Conservation (phyloP, 1,284 basidiomycete genomes). For the Lignosus rhinocerotis region DNA sequence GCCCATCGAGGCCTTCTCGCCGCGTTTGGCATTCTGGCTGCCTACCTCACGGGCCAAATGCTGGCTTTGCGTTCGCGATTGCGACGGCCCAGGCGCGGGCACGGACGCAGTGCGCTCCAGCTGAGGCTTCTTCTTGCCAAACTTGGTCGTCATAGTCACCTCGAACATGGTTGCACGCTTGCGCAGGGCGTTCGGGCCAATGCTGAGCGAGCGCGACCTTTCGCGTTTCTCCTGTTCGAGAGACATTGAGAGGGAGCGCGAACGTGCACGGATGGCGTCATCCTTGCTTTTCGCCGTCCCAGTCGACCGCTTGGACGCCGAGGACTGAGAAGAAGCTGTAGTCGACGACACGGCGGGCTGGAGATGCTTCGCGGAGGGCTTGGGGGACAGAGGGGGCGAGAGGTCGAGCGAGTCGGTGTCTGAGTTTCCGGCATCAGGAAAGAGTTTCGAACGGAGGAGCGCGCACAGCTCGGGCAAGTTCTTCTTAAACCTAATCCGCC, state of each 20-base stretch:
- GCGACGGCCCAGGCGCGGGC: slow-evolving; percentile 5
- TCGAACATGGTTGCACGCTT: slow-evolving; percentile 59
- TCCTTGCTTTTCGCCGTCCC: slow-evolving; percentile 26
- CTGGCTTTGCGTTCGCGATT: slow-evolving; percentile 27
- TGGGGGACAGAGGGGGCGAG: slow-evolving; percentile 28
- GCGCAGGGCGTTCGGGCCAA: slow-evolving; percentile 37
- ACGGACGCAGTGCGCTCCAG: slow-evolving; percentile 23
- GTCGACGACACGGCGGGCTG: slow-evolving; percentile 9
- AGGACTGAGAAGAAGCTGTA: neutral
- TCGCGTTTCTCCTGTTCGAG: slow-evolving; percentile 50
- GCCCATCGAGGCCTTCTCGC: slow-evolving; percentile 30
- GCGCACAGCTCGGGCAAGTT: slow-evolving; percentile 54
- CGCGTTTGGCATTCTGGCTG: slow-evolving; percentile 7
- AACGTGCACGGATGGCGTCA: slow-evolving; percentile 41
- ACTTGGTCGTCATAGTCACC: slow-evolving; percentile 71
- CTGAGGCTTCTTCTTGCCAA: slow-evolving; percentile 42
- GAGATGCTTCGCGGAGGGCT: slow-evolving; percentile 21
- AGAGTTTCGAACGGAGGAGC: slow-evolving; percentile 66
- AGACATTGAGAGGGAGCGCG: slow-evolving; percentile 66
- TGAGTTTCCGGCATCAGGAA: slow-evolving; percentile 58
- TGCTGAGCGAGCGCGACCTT: slow-evolving; percentile 39
- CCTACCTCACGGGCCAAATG: slow-evolving; percentile 1
- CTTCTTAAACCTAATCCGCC: slow-evolving; percentile 52
- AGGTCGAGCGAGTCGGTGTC: slow-evolving; percentile 40
- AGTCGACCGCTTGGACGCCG: slow-evolving; percentile 14